Percentiles rank a stretch among this genome's conserved stretches.
phyloP scores from a whole-genome alignment of 495 filamentous ascomycete genomes.

The Penicillium cosmopolitanum region DNA sequence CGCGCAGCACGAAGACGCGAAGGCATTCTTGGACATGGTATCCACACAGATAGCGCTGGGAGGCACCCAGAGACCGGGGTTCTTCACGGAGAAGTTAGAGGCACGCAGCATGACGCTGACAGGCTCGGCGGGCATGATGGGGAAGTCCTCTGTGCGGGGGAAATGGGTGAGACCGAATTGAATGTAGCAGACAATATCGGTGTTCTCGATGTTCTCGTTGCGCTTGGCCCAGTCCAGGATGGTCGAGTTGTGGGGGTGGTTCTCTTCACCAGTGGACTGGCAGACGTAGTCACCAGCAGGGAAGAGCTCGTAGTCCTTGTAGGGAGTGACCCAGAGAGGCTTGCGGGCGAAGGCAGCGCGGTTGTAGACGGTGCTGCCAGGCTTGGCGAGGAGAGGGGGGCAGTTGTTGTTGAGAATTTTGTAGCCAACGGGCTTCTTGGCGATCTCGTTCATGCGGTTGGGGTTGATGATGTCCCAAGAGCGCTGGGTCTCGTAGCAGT shows the following conservation, averaged over 20 bases:
- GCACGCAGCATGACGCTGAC: conserved; percentile 69
- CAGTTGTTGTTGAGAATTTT: conserved; percentile 45
- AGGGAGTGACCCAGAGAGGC: conserved; percentile 42
- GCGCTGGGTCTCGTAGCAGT: conserved; percentile 50
- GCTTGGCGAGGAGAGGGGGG: conserved; percentile 39
- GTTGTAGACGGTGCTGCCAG: conserved; percentile 42
- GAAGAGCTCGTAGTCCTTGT: conserved; percentile 48
- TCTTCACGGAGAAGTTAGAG: conserved; percentile 70
- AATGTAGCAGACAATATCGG: conserved; percentile 59
- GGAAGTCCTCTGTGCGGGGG: conserved; percentile 62
- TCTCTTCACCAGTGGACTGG: conserved; percentile 40
- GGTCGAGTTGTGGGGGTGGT: conserved; percentile 39
- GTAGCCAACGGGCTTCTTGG: conserved; percentile 43
- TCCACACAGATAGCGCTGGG: conserved; percentile 47
- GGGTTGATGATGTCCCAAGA: conserved; percentile 55
- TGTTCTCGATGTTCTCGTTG: conserved; percentile 55
- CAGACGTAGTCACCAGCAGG: conserved; percentile 57
- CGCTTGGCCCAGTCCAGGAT: conserved; percentile 49
- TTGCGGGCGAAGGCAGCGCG: conserved; percentile 42
- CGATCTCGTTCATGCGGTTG: conserved; percentile 43
- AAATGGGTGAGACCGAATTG: conserved; percentile 65
- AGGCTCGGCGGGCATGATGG: conserved; percentile 72
- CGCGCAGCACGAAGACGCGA: conserved; percentile 33
- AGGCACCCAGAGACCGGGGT: conserved; percentile 72
- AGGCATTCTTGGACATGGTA: conserved; percentile 31